Conservation (phyloP, 768 basidiomycete species). For the Tricholoma sp. region DNA sequence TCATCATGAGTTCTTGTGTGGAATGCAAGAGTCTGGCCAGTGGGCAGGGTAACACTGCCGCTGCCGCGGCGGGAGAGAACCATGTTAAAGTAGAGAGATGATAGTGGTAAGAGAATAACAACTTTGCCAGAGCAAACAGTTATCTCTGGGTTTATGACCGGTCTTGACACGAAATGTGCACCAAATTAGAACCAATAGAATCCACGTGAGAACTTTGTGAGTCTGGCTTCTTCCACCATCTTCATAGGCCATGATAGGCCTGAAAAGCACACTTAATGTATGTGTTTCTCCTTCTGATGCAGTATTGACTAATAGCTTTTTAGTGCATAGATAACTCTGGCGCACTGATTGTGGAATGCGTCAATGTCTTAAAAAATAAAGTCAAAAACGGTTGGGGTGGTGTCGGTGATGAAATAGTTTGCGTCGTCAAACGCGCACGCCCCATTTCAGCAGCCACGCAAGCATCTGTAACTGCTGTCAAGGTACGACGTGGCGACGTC, state of each 20-base stretch:
- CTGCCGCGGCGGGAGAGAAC: slow-evolving; percentile 74
- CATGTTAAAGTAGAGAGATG: slow-evolving; percentile 31
- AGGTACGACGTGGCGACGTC: slow-evolving; percentile 91
- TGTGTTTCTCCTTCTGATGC: slow-evolving; percentile 34
- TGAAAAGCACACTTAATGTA: slow-evolving; percentile 91
- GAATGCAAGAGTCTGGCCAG: slow-evolving; percentile 76
- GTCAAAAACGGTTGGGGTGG: slow-evolving; percentile 92
- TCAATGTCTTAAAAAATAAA: slow-evolving; percentile 94
- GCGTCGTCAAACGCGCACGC: slow-evolving; percentile 88
- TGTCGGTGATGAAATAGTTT: slow-evolving; percentile 94
- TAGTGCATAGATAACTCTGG: slow-evolving; percentile 99
- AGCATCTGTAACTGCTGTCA: slow-evolving; percentile 73
- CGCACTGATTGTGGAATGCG: slow-evolving; percentile 89
- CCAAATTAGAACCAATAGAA: background rate
- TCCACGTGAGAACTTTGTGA: slow-evolving; percentile 17
- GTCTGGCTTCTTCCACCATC: slow-evolving; percentile 3
- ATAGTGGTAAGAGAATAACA: slow-evolving; percentile 2
- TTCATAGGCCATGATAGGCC: slow-evolving; percentile 72
- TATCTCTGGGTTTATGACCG: background rate
- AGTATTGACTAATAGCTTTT: background rate
- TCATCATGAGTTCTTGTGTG: slow-evolving; percentile 88
- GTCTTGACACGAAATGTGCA: background rate
- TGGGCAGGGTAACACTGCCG: slow-evolving; percentile 65
- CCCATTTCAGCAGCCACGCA: slow-evolving; percentile 67
- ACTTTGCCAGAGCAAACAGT: background rate